Percentiles rank a stretch among this genome's conserved stretches.
Conservation (phyloP, 2,329 filamentous ascomycete species). For the Trichoderma breve region DNA sequence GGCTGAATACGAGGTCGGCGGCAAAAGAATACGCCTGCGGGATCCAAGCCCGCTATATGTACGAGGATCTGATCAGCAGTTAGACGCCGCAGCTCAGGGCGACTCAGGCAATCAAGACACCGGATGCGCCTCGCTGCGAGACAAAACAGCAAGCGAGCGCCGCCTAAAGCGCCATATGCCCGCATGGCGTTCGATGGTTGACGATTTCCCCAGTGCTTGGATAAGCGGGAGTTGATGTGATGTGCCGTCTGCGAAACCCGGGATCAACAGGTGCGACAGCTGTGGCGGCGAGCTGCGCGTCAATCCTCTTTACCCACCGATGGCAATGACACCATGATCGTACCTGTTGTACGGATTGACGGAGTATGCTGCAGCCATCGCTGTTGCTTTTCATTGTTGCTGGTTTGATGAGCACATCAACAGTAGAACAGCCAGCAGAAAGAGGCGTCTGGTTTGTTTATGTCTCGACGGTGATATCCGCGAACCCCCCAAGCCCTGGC, state of each 20-base stretch:
- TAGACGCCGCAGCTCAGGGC: neutral
- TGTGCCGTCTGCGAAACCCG: neutral
- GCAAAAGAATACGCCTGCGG: conserved; percentile 4
- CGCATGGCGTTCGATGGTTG: neutral
- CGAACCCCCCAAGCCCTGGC: neutral
- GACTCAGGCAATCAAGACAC: neutral
- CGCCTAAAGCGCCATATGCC: neutral
- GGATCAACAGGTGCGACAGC: conserved; percentile 4
- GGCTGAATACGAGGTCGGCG: conserved; percentile 19
- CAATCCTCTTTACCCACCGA: neutral
- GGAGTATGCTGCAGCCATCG: neutral
- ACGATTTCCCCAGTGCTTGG: neutral
- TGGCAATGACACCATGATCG: neutral
- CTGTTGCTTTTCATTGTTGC: neutral
- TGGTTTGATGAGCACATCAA: neutral
- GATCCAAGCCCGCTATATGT: conserved; percentile 7
- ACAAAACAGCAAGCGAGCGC: conserved; percentile 5
- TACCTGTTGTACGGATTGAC: neutral
- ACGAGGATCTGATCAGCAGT: neutral
- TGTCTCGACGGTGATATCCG: neutral
- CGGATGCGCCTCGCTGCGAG: conserved; percentile 1
- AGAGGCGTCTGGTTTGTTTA: neutral
- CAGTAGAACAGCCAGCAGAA: neutral
- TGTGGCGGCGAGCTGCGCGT: neutral
- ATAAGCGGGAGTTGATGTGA: neutral